These are phyloP conservation scores for Xylariaceae sp. DNA, from an alignment of 2,329 filamentous ascomycete species.

Conservation along the genomic window DNA sequence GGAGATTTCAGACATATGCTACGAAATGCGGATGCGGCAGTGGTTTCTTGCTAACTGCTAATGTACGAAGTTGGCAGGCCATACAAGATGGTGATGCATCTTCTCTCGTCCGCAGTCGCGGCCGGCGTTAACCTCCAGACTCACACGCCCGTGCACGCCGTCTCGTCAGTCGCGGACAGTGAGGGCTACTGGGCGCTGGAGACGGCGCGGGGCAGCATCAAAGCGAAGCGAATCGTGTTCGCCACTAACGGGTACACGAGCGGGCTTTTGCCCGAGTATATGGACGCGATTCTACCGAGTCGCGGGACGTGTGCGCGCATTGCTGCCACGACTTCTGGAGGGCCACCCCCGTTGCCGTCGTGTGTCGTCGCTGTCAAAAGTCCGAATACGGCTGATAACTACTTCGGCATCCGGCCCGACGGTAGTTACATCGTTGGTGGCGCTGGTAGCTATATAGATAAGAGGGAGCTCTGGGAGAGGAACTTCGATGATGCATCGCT, in stretches of 20 bases:
- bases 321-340: constrained; percentile 10
- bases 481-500: constrained; percentile 52
- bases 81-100: constrained; percentile 39
- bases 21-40: neutral
- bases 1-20: neutral
- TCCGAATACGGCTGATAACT: constrained; percentile 26
- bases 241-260: constrained; percentile 74
- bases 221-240: constrained; percentile 61
- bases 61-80: too few relatives aligned
- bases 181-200: constrained; percentile 51
- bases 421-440: constrained; percentile 51
- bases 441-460: constrained; percentile 40
- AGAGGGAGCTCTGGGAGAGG: constrained; percentile 50
- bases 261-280: constrained; percentile 63
- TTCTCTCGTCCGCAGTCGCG: constrained; percentile 27
- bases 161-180: constrained; percentile 29
- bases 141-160: constrained; percentile 30
- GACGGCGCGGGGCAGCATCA: constrained; percentile 61
- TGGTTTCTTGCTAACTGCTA: neutral
- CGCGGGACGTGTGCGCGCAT: constrained; percentile 50
- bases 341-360: neutral
- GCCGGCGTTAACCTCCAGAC: constrained; percentile 38
- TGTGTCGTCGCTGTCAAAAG: constrained; percentile 10
- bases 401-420: constrained; percentile 45
- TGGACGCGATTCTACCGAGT: constrained; percentile 65